phyloP scores from a whole-genome alignment of 345 rosid genomes.

The Aquilaria sinensis region DNA sequence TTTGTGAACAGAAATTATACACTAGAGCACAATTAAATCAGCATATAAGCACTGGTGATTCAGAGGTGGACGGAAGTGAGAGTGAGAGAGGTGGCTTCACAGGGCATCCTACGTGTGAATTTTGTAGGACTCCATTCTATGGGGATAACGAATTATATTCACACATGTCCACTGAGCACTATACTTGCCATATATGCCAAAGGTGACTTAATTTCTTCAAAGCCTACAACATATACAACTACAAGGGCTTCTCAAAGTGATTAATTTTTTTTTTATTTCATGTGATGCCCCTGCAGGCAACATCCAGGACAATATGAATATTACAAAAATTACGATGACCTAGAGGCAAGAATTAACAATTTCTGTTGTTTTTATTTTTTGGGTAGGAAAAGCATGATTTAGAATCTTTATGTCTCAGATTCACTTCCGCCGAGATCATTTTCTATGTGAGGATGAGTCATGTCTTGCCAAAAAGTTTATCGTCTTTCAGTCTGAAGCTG shows the following conservation, averaged over 20 bases:
- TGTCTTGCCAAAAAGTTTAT: slow-evolving; percentile 89
- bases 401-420: slow-evolving; percentile 38
- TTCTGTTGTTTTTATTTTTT: neutral
- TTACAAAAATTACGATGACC: slow-evolving; percentile 82
- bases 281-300: slow-evolving; percentile 44
- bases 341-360: slow-evolving; percentile 50
- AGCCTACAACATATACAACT: neutral
- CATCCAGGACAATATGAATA: slow-evolving; percentile 88
- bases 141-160: slow-evolving; percentile 90
- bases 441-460: slow-evolving; percentile 87
- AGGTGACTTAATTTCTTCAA: slow-evolving; percentile 35
- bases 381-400: neutral
- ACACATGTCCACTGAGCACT: slow-evolving; percentile 92
- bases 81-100: slow-evolving; percentile 93
- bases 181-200: slow-evolving; percentile 89
- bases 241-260: no score
- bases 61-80: slow-evolving; percentile 94
- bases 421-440: slow-evolving; percentile 86
- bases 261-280: no score
- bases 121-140: slow-evolving; percentile 80
- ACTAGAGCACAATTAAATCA: slow-evolving; percentile 74
- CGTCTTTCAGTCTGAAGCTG: slow-evolving; percentile 81
- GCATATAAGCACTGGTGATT: slow-evolving; percentile 82
- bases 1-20: slow-evolving; percentile 89
- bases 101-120: slow-evolving; percentile 95